Conservation (phyloP, 495 filamentous ascomycete genomes). For the Thermothielavioides terrestris region DNA sequence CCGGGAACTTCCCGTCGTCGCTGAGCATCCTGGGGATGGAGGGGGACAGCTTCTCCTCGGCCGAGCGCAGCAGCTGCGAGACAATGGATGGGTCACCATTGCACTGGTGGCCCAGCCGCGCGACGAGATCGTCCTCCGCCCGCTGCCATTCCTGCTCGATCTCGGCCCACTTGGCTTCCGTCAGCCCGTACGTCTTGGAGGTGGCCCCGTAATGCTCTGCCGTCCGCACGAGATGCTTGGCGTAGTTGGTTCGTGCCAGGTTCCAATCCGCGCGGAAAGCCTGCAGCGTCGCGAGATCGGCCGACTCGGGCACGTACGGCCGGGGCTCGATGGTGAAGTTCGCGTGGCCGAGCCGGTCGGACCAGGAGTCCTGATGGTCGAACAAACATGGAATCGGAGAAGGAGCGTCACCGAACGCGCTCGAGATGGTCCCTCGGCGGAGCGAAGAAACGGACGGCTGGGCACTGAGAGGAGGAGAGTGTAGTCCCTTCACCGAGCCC, state of each 20-base stretch:
- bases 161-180: conserved; percentile 74
- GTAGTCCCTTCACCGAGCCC: conserved; percentile 30
- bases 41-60: conserved; percentile 35
- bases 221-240: conserved; percentile 73
- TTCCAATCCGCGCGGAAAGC: conserved; percentile 73
- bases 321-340: conserved; percentile 83
- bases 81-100: conserved; percentile 22
- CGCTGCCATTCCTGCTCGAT: conserved; percentile 63
- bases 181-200: conserved; percentile 73
- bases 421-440: conserved; percentile 35
- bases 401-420: conserved; percentile 28
- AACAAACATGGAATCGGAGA: conserved; percentile 48
- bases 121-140: conserved; percentile 51
- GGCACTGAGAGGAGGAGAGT: conserved; percentile 70
- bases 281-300: conserved; percentile 51
- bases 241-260: conserved; percentile 67
- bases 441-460: conserved; percentile 75
- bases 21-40: conserved; percentile 42
- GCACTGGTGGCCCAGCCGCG: conserved; percentile 36
- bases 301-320: conserved; percentile 60
- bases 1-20: conserved; percentile 75
- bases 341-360: conserved; percentile 74
- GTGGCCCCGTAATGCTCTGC: conserved; percentile 80
- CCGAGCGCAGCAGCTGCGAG: conserved; percentile 19
- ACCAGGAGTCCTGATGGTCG: conserved; percentile 69